Evolutionary conservation across 1,284 basidiomycete genomes (phyloP).

Genomic region (Chalciporus sp.): DNA sequence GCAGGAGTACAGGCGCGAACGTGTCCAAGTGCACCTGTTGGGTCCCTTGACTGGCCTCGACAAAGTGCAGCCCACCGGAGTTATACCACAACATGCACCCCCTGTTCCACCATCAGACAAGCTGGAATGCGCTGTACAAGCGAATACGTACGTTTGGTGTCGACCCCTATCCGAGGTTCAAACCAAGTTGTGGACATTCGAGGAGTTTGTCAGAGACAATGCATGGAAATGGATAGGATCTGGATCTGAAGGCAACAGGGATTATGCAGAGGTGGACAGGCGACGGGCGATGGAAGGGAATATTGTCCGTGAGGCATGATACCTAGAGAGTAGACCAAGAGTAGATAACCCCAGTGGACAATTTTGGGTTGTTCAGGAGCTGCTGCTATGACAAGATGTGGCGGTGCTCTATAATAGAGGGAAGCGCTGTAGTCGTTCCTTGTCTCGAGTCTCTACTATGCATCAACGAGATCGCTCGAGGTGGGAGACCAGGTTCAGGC

Average conservation of each 20-base stretch:
- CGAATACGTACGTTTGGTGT: slow-evolving; percentile 75
- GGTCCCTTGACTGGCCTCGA: slow-evolving; percentile 43
- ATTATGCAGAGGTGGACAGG: slow-evolving; percentile 52
- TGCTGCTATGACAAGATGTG: neutral
- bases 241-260: slow-evolving; percentile 32
- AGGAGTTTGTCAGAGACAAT: slow-evolving; percentile 67
- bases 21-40: slow-evolving; percentile 58
- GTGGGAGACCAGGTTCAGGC: neutral
- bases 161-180: slow-evolving; percentile 47
- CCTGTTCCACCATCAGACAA: slow-evolving; percentile 41
- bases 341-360: too few relatives aligned
- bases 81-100: slow-evolving; percentile 43
- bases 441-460: neutral
- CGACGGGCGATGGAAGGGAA: slow-evolving; percentile 34
- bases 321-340: too few relatives aligned
- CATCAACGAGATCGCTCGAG: neutral
- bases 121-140: slow-evolving; percentile 42
- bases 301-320: slow-evolving; percentile 12
- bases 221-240: slow-evolving; percentile 72
- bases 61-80: slow-evolving; percentile 24
- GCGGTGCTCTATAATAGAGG: neutral
- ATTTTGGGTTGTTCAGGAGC: too few relatives aligned
- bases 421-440: neutral
- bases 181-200: slow-evolving; percentile 74
- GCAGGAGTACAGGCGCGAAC: slow-evolving; percentile 71